Percentiles rank a stretch among this genome's conserved stretches.
Conservation (phyloP, 805 yeast species). For the Candida morakotiae region DNA sequence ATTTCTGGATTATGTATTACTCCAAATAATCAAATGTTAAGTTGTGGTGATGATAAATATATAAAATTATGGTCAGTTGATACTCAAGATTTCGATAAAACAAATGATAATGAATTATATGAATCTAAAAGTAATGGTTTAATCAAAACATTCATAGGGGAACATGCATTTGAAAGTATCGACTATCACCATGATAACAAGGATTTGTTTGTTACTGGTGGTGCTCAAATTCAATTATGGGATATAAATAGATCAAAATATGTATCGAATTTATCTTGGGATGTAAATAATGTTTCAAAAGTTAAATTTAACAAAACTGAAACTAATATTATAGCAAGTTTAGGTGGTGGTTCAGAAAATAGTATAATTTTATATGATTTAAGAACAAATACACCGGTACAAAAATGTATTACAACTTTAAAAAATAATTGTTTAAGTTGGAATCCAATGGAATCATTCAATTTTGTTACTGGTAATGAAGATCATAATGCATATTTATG, state of each 20-base stretch:
- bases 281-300: constrained; percentile 82
- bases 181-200: constrained; percentile 77
- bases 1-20: constrained; percentile 79
- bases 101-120: constrained; percentile 29
- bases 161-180: constrained; percentile 75
- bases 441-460: constrained; percentile 98
- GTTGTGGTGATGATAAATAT: constrained; percentile 89
- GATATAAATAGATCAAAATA: constrained; percentile 78
- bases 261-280: constrained; percentile 82
- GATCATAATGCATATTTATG: constrained; percentile 93
- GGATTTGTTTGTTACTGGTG: constrained; percentile 83
- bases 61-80: constrained; percentile 85
- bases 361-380: constrained; percentile 87
- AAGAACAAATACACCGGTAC: constrained; percentile 87
- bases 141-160: constrained; percentile 76
- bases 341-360: constrained; percentile 75
- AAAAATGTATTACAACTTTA: constrained; percentile 78
- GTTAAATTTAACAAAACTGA: constrained; percentile 90
- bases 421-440: constrained; percentile 84
- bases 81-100: constrained; percentile 44
- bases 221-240: constrained; percentile 90
- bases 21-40: constrained; percentile 55
- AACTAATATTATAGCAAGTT: constrained; percentile 78
- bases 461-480: constrained; percentile 88
- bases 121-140: constrained; percentile 44